Evolutionary conservation across 225 moss, liverwort and hornwort species (phyloP).

Genomic region (Asterella californica): DNA sequence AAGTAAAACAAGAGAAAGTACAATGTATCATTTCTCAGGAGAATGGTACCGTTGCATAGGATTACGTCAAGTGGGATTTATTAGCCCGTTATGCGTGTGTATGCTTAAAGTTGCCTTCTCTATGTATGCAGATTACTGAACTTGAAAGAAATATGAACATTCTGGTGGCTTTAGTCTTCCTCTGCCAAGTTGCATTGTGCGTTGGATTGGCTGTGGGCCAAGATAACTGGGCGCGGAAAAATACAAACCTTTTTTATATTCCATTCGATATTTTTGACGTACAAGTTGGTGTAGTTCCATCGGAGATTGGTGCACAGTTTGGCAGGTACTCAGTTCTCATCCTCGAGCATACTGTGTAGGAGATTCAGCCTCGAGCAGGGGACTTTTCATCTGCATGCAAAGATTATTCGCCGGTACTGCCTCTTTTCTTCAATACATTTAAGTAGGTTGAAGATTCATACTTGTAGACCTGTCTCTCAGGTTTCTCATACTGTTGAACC

Average conservation of each 20-base stretch:
- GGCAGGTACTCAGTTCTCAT: conserved; percentile 26
- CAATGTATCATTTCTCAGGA: neutral
- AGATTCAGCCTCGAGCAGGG: neutral
- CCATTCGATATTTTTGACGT: conserved; percentile 43
- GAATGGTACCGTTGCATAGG: neutral
- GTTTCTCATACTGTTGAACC: conserved; percentile 70
- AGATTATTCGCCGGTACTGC: neutral
- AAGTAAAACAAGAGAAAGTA: neutral
- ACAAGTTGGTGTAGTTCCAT: conserved; percentile 27
- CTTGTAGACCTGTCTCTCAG: conserved; percentile 25
- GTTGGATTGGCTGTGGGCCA: conserved; percentile 55
- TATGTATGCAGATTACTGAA: conserved; percentile 54
- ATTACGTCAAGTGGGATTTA: neutral
- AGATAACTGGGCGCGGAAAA: conserved; percentile 29
- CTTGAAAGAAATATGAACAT: conserved; percentile 67
- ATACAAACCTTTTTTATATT: conserved; percentile 49
- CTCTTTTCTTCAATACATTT: neutral
- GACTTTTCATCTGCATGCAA: neutral
- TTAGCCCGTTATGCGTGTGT: neutral
- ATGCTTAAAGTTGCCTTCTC: neutral
- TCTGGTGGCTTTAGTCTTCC: conserved; percentile 55
- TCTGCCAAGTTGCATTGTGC: conserved; percentile 53
- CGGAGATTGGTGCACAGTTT: conserved; percentile 43
- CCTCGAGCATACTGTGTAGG: neutral
- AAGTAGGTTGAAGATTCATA: neutral